Percentiles rank a stretch among this genome's conserved stretches.
phyloP scores from a whole-genome alignment of 2,329 filamentous ascomycete genomes.

The Sphaerulina vaccinii region DNA sequence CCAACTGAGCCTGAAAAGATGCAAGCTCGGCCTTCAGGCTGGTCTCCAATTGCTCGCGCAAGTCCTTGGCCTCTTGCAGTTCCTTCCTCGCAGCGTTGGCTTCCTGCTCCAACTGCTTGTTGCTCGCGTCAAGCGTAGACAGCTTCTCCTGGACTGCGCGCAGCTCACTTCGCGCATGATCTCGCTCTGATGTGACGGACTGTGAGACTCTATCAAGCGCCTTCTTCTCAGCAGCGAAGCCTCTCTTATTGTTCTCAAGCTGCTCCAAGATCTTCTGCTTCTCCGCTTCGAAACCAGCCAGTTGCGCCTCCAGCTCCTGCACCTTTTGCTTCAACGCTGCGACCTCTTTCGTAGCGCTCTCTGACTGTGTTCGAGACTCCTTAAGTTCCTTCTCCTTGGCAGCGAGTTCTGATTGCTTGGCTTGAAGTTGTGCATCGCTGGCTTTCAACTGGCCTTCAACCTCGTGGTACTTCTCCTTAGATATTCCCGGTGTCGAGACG shows the following conservation, averaged over 20 bases:
- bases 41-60: conserved; percentile 14
- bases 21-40: conserved; percentile 19
- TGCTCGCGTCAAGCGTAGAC: conserved; percentile 10
- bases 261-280: conserved; percentile 14
- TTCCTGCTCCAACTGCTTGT: conserved; percentile 17
- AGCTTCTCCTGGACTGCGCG: conserved; percentile 18
- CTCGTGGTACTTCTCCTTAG: conserved; percentile 25
- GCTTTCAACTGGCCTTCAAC: conserved; percentile 25
- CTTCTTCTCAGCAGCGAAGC: conserved; percentile 11
- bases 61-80: conserved; percentile 16
- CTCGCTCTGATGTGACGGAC: conserved; percentile 26
- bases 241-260: conserved; percentile 19
- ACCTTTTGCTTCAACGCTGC: conserved; percentile 18
- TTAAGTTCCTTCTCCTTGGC: conserved; percentile 17
- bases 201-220: conserved; percentile 25
- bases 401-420: conserved; percentile 17
- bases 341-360: conserved; percentile 13
- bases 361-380: conserved; percentile 15
- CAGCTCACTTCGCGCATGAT: conserved; percentile 26
- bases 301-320: conserved; percentile 17
- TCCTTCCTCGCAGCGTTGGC: conserved; percentile 17
- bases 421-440: conserved; percentile 17
- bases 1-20: conserved; percentile 16
- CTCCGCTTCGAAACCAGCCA: conserved; percentile 15
- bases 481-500: conserved; percentile 18